A percentile compares a stretch with the other conserved stretches of the same genome.
Evolutionary conservation across 2,329 filamentous ascomycete species (phyloP).

Genomic region (Nannizziopsis arthrosporioides): DNA sequence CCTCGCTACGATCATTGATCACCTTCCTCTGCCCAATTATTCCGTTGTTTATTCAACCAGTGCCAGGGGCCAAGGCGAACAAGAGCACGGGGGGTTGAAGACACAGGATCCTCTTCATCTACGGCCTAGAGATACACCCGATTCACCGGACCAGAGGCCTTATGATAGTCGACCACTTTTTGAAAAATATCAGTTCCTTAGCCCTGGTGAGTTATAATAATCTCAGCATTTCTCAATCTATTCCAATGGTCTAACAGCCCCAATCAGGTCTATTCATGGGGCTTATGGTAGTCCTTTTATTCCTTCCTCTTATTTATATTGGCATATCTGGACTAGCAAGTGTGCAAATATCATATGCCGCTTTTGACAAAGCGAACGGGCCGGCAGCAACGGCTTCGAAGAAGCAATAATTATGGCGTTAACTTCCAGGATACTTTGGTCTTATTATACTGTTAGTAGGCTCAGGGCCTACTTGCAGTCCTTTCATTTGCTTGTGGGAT

Average conservation of each 20-base stretch:
- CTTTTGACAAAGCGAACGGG: conserved; percentile 93
- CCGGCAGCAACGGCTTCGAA: conserved; percentile 79
- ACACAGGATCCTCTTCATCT: conserved; percentile 49
- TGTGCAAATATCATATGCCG: conserved; percentile 80
- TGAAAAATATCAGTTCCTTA: conserved; percentile 90
- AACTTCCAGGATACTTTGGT: not conserved
- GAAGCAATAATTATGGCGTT: conserved; percentile 39
- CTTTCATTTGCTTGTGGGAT: too few relatives aligned
- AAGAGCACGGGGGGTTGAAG: conserved; percentile 38
- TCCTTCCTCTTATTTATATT: conserved; percentile 66
- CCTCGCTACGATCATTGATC: conserved; percentile 37
- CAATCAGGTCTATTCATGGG: conserved; percentile 75
- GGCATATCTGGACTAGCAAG: conserved; percentile 66
- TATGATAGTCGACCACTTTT: conserved; percentile 42
- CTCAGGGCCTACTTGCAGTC: too few relatives aligned
- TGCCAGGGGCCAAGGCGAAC: conserved; percentile 32
- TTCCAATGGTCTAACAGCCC: not conserved
- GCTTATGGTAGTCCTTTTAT: conserved; percentile 55
- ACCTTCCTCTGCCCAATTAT: conserved; percentile 45
- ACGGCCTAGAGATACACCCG: conserved; percentile 58
- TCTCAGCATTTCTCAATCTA: not conserved
- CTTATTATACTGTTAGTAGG: too few relatives aligned
- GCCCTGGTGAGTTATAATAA: conserved; percentile 52
- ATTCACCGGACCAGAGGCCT: conserved; percentile 32
- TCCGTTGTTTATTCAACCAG: conserved; percentile 67